Conservation (phyloP, 768 basidiomycete species). For the Crepidotus variabilis region DNA sequence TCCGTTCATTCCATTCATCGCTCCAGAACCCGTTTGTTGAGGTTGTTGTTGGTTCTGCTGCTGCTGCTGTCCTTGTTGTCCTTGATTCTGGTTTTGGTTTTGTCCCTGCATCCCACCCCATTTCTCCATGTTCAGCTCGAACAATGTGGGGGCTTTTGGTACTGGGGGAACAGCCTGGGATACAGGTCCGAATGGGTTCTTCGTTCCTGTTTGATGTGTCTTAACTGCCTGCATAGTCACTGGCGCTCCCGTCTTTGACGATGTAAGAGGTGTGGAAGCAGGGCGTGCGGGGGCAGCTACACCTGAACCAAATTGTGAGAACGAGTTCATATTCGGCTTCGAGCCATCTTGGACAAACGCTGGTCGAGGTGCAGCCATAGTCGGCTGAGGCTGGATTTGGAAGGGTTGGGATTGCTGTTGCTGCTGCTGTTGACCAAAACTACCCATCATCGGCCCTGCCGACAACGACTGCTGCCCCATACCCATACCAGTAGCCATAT, state of each 20-base stretch:
- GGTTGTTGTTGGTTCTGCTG: conserved; percentile 26
- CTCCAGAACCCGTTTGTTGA: conserved; percentile 19
- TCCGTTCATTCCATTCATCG: conserved; percentile 20
- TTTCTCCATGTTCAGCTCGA: conserved; percentile 53
- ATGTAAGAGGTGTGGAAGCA: conserved; percentile 68
- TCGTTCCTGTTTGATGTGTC: conserved; percentile 89
- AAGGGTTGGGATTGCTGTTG: conserved; percentile 7
- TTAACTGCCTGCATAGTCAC: conserved; percentile 63
- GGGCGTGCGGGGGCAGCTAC: conserved; percentile 51
- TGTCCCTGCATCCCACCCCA: conserved; percentile 35
- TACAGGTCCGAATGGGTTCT: conserved; percentile 90
- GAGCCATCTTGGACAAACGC: conserved; percentile 7
- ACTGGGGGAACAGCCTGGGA: conserved; percentile 58
- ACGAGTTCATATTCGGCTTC: background rate
- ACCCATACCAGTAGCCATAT: background rate
- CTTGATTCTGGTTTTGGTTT: conserved; percentile 6
- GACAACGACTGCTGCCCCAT: conserved; percentile 4
- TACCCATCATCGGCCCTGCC: conserved; percentile 3
- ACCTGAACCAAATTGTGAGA: background rate
- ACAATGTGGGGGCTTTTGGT: conserved; percentile 75
- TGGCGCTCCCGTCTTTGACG: conserved; percentile 27
- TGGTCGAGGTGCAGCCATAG: conserved; percentile 17
- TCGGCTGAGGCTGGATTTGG: conserved; percentile 8
- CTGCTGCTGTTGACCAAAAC: conserved; percentile 12
- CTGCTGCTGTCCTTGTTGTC: conserved; percentile 13